Evolutionary conservation across 2,329 filamentous ascomycete genomes (phyloP), one percentile per base, ranked within the genome.

Genomic region (Nannizziopsis arthrosporioides): DNA sequence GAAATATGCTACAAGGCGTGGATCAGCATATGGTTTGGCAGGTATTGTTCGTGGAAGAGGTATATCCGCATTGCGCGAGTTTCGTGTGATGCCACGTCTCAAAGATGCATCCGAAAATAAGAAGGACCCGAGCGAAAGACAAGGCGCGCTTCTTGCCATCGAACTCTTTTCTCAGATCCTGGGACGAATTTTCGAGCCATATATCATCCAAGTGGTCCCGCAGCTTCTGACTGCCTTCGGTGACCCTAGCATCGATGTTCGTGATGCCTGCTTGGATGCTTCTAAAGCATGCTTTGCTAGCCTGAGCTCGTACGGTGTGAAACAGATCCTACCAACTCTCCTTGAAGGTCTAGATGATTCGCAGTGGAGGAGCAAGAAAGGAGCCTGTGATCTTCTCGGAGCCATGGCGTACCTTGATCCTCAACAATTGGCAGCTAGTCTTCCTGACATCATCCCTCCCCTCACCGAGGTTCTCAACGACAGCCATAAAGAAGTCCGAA

Each of bases 321-420:
- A 94, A 69, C 78, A 92, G 61, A 89, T 98, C 54, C 73, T 98
- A 55, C 92, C 92, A 2, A 94, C 85, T 10, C 76, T 98, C 6
- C 76, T 98, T 2, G 82, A 92, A 55, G 92, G 93, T 50, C 78
- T 98, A 8, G 89, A 96, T 54, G 92, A 98, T 55, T 80, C 85
- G 46, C 90, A 96, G 65, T 98, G 92, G 92, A 84, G 92, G 60
- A 96, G 88, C 70, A 96, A 98, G 69, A 94, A 94, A 70, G 92
- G 93, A 57, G 92, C 92, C 47, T 98, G 92, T 62, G 92, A 98
- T 63, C 81, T 94, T 19, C 76, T 98, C 11, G 92, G 92, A 63
- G 92, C 92, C 53, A 98, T 98, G 92, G 93, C 92, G 4, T 98
- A 98, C 63, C 78, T 98, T 30, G 92, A 96, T 63, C 90, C 93